Evolutionary conservation across 2,329 filamentous ascomycete genomes (phyloP), one percentile per base, ranked within the genome.

Genomic region (Penicillium sp.): DNA sequence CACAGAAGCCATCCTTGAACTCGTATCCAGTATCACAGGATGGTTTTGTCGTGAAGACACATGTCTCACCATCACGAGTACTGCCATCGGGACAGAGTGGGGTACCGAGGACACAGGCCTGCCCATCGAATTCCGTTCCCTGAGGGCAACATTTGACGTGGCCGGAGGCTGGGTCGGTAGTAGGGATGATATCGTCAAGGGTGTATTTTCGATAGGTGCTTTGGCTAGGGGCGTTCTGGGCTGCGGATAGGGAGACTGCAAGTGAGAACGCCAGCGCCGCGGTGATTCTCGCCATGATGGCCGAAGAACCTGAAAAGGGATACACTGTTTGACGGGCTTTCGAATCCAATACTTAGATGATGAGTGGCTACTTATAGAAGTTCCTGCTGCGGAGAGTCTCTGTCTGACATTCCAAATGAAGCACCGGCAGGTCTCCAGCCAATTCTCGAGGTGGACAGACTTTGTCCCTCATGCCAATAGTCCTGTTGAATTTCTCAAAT

Each of bases 81-180:
- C 47, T 49, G 7, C 47, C 47, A 15, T 30, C 17, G 24, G 47
- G 47, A 7, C 47, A 49, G n/a, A 49, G 29, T 2, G 40, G 40
- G 9, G 30, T 27, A 10, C 39, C 32, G 6, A 49, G 47, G 7
- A 44, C 32, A 39, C 40, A 49, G 8, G 17, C 39, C 30, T 49
- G 32, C 4, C 47, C 47, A 37, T 44, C 47, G 23, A 49, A 49
- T 15, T 37, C 47, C 7, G 39, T 44, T n/a, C 47, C 47, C 9
- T 26, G 10, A 5, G 47, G 47, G 4, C 47, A 49, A 17, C 47
- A 49, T 30, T 49, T 49, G n/a, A 49, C 30, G 18, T 49, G 40
- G 6, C 40, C 47, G 32, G 47, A 44, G 13, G 47, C 18, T 27
- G 20, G 39, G 32, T 49, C 47, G 39, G 39, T 43, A 29, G 47